Evolutionary conservation across 2,329 filamentous ascomycete species (phyloP).

Genomic region (Didymosphaeria variabile): DNA sequence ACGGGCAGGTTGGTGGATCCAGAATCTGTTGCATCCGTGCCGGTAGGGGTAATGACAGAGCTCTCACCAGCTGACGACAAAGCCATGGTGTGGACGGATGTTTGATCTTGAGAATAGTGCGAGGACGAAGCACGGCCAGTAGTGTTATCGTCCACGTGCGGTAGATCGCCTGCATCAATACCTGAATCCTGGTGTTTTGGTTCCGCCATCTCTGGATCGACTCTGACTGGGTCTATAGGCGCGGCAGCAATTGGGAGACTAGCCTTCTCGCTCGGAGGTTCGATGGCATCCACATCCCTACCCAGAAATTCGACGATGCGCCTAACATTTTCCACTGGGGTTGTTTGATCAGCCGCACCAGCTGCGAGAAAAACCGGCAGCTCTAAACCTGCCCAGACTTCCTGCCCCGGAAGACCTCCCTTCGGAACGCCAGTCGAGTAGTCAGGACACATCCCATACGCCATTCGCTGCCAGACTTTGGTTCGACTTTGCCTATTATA

Average conservation of each 20-base stretch:
- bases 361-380: conserved; percentile 81
- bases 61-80: conserved; percentile 48
- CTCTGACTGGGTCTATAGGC: conserved; percentile 52
- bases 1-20: conserved; percentile 23
- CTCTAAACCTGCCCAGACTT: conserved; percentile 76
- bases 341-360: conserved; percentile 79
- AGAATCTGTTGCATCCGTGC: conserved; percentile 17
- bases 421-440: conserved; percentile 62
- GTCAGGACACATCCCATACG: conserved; percentile 72
- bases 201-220: conserved; percentile 30
- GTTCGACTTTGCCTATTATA: conserved; percentile 88
- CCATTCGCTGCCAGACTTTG: conserved; percentile 83
- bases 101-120: conserved; percentile 28
- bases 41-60: conserved; percentile 24
- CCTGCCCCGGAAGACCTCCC: conserved; percentile 73
- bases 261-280: conserved; percentile 44
- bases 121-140: conserved; percentile 26
- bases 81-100: conserved; percentile 27
- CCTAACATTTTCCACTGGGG: conserved; percentile 73
- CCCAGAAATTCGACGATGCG: conserved; percentile 66
- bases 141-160: conserved; percentile 29
- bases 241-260: conserved; percentile 61
- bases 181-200: conserved; percentile 47
- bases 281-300: conserved; percentile 46
- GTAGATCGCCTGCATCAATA: conserved; percentile 42